Base-by-base conservation (phyloP, 192 early-diverging fungal species). In the Podila verticillata region DNA sequence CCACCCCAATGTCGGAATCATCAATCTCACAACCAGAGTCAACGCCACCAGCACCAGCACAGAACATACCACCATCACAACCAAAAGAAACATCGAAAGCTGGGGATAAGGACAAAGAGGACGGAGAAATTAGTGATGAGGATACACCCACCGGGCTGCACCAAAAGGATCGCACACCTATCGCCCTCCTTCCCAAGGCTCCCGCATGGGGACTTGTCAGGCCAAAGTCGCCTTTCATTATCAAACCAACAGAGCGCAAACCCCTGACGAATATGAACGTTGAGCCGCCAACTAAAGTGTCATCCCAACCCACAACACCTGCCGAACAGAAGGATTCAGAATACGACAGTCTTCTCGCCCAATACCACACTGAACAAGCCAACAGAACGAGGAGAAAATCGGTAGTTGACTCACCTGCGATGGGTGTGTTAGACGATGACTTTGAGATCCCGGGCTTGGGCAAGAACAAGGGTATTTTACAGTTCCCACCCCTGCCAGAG, bases 91-190 rank as follows among this genome's bases (percentile, higher is more conserved):
- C 48, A 32, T 51, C 63, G 31, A 28, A 29, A 6, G 44, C 29
- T 3, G 32, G 30, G 12, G 34, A 31, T 5, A 22, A 44, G 35
- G 74, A 78, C 20, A 78, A 24, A 28, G 74, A 78, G 48, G 74
- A 78, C 12, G 74, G 74, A 28, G 74, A 78, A 22, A 70, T 78
- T 32, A 78, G 68, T 29, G 74, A 78, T 36, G 74, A 78, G 1
- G 74, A 75, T 9, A 26, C 61, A 15, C 15, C 31, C 0, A 44
- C 12, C 39, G 15, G 12, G 13, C 39, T 10, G 39, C 39, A 0
- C 13, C 39, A 44, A 3, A 15, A 15, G 15, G 13, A 15, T 15
- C 15, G 10, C 39, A 44, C 39, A 44, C 15, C 39, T 44, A 3
- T 44, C 39, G 39, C 13, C 39, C 39, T 17, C 13, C 39, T 7